phyloP scores from a whole-genome alignment of 1,284 basidiomycete species.

The Puccinia coronata region DNA sequence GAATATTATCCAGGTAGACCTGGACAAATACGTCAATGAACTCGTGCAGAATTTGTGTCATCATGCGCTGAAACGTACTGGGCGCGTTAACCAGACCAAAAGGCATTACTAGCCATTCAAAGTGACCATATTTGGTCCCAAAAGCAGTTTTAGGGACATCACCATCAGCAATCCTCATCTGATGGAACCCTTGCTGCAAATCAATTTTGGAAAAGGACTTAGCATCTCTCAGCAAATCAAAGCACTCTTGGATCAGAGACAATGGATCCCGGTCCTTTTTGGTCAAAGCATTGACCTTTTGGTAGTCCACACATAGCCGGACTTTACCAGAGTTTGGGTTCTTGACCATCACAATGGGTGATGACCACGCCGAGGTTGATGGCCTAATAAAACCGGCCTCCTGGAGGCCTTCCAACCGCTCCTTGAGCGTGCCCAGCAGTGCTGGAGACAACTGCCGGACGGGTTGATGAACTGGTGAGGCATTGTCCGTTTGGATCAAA shows the following conservation, averaged over 20 bases:
- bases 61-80: no score
- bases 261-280: no score
- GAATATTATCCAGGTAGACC: conserved; percentile 51
- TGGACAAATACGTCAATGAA: no score
- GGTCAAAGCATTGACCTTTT: no score
- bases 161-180: neutral
- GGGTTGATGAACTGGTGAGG: neutral
- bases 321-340: neutral
- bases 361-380: neutral
- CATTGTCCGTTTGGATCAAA: neutral
- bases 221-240: neutral
- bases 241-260: no score
- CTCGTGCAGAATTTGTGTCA: no score
- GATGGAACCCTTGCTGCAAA: neutral
- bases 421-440: neutral
- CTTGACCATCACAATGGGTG: neutral
- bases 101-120: no score
- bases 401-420: neutral
- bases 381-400: no score
- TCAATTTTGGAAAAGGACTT: neutral
- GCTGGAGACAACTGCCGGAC: neutral
- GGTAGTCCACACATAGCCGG: no score
- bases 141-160: conserved; percentile 24
- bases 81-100: no score
- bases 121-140: no score